A percentile compares a stretch with the other conserved stretches of the same genome.
Evolutionary conservation across 73 alveolate genomes (phyloP).

Genomic region (Diophrys appendiculata): DNA sequence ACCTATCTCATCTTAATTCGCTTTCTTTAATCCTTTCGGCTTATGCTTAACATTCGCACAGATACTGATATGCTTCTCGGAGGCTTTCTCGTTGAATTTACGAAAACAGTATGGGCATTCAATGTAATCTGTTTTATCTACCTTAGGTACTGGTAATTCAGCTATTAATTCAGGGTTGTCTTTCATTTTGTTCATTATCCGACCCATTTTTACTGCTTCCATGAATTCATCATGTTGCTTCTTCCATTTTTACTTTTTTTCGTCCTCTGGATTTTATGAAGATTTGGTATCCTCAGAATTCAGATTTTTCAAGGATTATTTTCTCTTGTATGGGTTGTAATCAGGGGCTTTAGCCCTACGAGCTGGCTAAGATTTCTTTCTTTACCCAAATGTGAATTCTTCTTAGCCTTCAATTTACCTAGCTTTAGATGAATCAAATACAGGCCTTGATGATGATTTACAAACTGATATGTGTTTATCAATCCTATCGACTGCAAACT

Average conservation of each 20-base stretch:
- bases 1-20: neutral
- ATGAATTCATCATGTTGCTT: no score
- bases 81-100: slow-evolving; percentile 58
- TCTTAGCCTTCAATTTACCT: neutral
- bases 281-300: no score
- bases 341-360: slow-evolving; percentile 28
- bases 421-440: slow-evolving; percentile 4
- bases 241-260: slow-evolving; percentile 18
- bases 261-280: neutral
- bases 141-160: slow-evolving; percentile 19
- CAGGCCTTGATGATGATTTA: neutral
- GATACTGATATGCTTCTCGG: slow-evolving; percentile 70
- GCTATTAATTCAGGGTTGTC: slow-evolving; percentile 11
- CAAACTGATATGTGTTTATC: neutral
- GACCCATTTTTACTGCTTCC: slow-evolving; percentile 16
- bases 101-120: slow-evolving; percentile 68
- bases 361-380: slow-evolving; percentile 24
- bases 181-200: slow-evolving; percentile 1
- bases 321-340: slow-evolving; percentile 14
- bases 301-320: neutral
- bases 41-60: slow-evolving; percentile 63
- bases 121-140: slow-evolving; percentile 30
- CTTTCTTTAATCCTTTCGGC: slow-evolving; percentile 37
- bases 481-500: neutral
- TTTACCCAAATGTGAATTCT: neutral